Evolutionary conservation across 179 eudicot genomes (phyloP).

Genomic region (Spergularia azorica): DNA sequence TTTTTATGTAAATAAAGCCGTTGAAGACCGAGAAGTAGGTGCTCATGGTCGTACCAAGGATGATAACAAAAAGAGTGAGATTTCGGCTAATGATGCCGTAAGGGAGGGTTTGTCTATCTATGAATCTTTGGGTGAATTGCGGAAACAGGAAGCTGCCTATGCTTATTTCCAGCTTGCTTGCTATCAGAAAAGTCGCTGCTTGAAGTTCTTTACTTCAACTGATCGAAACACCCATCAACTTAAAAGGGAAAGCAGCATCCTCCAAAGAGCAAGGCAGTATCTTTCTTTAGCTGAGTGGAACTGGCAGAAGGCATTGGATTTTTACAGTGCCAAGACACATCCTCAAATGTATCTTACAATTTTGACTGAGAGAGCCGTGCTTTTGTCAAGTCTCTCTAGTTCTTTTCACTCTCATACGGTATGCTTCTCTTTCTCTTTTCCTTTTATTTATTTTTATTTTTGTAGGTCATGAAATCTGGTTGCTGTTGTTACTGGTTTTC

Average conservation of each 20-base stretch:
- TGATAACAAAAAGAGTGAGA: slow-evolving; percentile 56
- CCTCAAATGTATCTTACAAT: slow-evolving; percentile 72
- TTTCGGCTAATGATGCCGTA: slow-evolving; percentile 89
- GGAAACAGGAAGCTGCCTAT: slow-evolving; percentile 92
- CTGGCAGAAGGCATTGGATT: slow-evolving; percentile 84
- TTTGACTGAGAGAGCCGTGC: slow-evolving; percentile 62
- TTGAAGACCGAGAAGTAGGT: slow-evolving; percentile 35
- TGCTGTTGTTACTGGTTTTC: neutral
- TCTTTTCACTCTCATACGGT: slow-evolving; percentile 57
- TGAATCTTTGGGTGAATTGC: slow-evolving; percentile 80
- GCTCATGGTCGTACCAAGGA: slow-evolving; percentile 39
- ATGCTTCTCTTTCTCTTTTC: slow-evolving; percentile 25
- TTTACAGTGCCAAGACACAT: slow-evolving; percentile 72
- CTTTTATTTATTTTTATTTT: neutral
- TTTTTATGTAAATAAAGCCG: slow-evolving; percentile 50
- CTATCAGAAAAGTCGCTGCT: slow-evolving; percentile 76
- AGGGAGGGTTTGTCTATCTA: slow-evolving; percentile 78
- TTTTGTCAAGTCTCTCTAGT: slow-evolving; percentile 53
- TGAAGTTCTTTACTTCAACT: slow-evolving; percentile 57
- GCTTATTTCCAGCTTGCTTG: slow-evolving; percentile 90
- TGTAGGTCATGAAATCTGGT: neutral
- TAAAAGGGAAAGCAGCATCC: slow-evolving; percentile 50
- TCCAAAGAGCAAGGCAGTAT: slow-evolving; percentile 77
- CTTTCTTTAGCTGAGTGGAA: slow-evolving; percentile 88
- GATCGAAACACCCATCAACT: slow-evolving; percentile 39